Evolutionary conservation across 495 filamentous ascomycete genomes (phyloP).

Genomic region (Entonaema liquescens): DNA sequence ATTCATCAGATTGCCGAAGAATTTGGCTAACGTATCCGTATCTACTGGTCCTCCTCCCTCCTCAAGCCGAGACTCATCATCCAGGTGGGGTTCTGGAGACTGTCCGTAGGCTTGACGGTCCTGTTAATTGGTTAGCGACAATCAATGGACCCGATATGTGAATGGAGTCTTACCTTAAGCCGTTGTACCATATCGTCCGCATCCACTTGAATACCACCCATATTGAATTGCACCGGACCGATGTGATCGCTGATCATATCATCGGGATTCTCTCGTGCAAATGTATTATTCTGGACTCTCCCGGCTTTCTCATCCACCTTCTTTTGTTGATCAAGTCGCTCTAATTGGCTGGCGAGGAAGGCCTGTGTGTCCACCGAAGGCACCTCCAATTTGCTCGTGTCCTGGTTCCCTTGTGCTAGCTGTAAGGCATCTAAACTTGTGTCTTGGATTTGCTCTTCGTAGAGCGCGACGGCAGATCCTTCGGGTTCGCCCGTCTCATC

Average conservation of each 20-base stretch:
- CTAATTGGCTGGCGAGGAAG: constrained; percentile 78
- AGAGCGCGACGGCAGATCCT: constrained; percentile 71
- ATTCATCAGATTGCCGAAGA: constrained; percentile 61
- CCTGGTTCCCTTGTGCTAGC: constrained; percentile 57
- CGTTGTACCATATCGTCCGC: constrained; percentile 93
- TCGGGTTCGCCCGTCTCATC: constrained; percentile 44
- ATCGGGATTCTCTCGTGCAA: constrained; percentile 54
- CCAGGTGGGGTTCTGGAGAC: constrained; percentile 47
- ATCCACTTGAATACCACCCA: constrained; percentile 96
- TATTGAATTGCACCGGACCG: constrained; percentile 95
- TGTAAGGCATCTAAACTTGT: constrained; percentile 69
- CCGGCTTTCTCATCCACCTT: constrained; percentile 68
- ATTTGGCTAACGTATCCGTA: constrained; percentile 59
- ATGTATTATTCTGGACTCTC: constrained; percentile 55
- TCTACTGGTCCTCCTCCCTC: constrained; percentile 52
- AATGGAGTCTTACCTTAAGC: constrained; percentile 70
- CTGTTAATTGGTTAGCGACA: constrained; percentile 42
- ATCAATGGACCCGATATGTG: background rate
- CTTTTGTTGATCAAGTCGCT: constrained; percentile 73
- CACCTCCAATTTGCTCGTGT: constrained; percentile 69
- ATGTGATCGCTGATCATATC: constrained; percentile 85
- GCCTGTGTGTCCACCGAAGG: constrained; percentile 78
- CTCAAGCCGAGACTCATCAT: constrained; percentile 43
- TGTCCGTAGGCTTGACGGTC: constrained; percentile 57
- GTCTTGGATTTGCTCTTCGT: constrained; percentile 81